Base-by-base conservation (phyloP, 345 rosid genomes). In the Rhodamnia argentea region DNA sequence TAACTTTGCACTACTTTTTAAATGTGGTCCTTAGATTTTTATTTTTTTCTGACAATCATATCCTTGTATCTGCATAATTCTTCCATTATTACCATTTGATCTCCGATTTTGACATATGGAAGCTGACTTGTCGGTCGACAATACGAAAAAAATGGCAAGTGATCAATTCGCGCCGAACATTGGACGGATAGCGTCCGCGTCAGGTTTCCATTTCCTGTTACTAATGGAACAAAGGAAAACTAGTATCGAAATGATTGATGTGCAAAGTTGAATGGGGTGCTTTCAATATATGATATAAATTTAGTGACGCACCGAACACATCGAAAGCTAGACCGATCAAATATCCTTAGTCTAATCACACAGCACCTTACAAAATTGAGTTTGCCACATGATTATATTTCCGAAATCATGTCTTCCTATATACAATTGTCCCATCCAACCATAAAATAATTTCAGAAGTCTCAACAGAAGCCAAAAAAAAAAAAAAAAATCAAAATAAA, bases 231-330 rank as follows among this genome's bases (percentile, higher is more conserved):
- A 70, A 70, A 37, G 26, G 4, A 23, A 18, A 14, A 70, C 40
- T 32, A 32, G 32, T 2, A 18, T 10, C 0, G 7, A 70, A 32
- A 70, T 0, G 7, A 37, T 9, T 5, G 7, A 70, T 32, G 23
- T 0, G 4, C 3, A 22, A 0, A 18, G 0, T 70, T 70, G 0
- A 0, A 70, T 40, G 42, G 42, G 42, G 18, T 15, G 22, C 42
- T 62, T 18, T 18, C 9, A 12, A 0, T 15, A 18, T 70, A 37
- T 0, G 7, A 37, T 70, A 20, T 5, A 37, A 37, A 70, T 9
- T 11, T 70, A 70, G 47, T 5, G 7, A 5, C 0, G 1, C 10
- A 37, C 10, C 0, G 13, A 70, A 20, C 47, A 9, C 47, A 18
- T 70, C 13, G 6, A 37, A 10, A 37, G 12, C 26, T 18, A 10